Base-by-base conservation (phyloP, 441 rosid species). In the Geranium incanum region DNA sequence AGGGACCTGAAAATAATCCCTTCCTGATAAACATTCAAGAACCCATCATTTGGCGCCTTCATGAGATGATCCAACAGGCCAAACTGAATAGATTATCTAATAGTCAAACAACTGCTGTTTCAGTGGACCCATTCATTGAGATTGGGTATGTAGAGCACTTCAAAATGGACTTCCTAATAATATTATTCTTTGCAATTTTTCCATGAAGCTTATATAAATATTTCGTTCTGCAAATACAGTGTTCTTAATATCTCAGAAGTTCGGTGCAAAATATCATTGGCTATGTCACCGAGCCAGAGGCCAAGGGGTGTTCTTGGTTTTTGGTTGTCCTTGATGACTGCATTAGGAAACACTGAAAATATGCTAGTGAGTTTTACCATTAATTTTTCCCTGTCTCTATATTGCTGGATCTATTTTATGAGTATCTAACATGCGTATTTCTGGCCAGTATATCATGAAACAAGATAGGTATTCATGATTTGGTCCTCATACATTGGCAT, bases 271-370 rank as follows among this genome's bases (percentile, higher is more conserved):
- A 87, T 93, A 69, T 92, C 98, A 43, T 88, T 93, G 98, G 79
- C 91, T 64, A 93, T 95, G 99, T 93, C 98, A 60, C 99, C 97
- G 64, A 84, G 97, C 84, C 99, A 92, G 78, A 82, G 98, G 70
- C 99, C 98, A 43, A 86, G 92, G 74, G 97, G 98, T 75, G 98
- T 92, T 33, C 98, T 92, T 79, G 99, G 99, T 67, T 95, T 95
- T 80, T 93, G 98, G 98, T 87, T 89, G 74, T 91, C 99, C 75
- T 79, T 89, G 84, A 95, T 95, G 99, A 95, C 98, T 82, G 98
- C 99, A 72, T 82, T 95, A 76, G 98, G 99, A 66, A 95, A 93
- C 85, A 92, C 97, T 13, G 98, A 95, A 84, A 95, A 89, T 77
- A 92, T 95, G 99, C 89, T 92, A 21, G 99, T 95, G 77, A 86